Evolutionary conservation across 345 rosid genomes (phyloP).

Genomic region (Eucalyptus globulus): DNA sequence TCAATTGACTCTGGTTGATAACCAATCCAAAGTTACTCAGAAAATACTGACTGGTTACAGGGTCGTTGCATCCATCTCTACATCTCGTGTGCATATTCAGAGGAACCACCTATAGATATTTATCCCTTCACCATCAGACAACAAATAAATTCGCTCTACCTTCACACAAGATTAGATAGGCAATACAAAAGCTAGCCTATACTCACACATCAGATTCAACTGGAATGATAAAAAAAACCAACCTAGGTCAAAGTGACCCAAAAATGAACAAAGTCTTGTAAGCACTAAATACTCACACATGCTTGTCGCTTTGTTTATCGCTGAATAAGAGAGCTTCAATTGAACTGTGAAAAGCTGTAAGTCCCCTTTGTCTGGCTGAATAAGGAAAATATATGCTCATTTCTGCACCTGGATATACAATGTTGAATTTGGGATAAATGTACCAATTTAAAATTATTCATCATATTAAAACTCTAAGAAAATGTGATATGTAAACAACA

Average conservation of each 20-base stretch:
- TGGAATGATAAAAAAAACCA: not conserved
- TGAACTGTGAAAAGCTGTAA: conserved; percentile 32
- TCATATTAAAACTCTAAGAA: too few species aligned
- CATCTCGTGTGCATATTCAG: not conserved
- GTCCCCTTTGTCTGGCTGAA: conserved; percentile 34
- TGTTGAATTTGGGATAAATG: conserved; percentile 29
- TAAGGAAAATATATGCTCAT: conserved; percentile 52
- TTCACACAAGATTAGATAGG: not conserved
- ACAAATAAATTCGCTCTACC: not conserved
- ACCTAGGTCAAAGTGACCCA: not conserved
- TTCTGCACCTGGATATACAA: conserved; percentile 62
- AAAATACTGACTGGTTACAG: not conserved
- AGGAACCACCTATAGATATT: not conserved
- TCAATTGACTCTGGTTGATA: not conserved
- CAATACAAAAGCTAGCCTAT: not conserved
- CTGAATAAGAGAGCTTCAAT: conserved; percentile 36
- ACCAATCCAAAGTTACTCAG: not conserved
- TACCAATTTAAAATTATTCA: too few species aligned
- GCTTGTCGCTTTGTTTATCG: conserved; percentile 34
- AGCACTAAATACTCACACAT: conserved; percentile 32
- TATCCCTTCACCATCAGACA: not conserved
- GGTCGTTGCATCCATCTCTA: not conserved
- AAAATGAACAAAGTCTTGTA: not conserved
- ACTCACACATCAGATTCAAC: not conserved
- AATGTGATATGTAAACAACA: not conserved